Conservation (phyloP, 441 rosid genomes). For the Manihot esculenta region DNA sequence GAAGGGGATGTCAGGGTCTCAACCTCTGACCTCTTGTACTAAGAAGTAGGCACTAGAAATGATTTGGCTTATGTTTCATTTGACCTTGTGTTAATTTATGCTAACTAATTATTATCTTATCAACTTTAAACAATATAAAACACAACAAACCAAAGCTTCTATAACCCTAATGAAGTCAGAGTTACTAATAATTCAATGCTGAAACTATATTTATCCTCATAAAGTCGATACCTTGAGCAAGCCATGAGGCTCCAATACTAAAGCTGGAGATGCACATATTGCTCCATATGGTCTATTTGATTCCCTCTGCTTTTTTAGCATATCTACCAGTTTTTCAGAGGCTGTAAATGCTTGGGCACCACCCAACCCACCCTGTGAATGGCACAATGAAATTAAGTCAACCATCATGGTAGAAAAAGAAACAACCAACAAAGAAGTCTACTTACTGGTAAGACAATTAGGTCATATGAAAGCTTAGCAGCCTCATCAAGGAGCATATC, state of each 20-base stretch:
- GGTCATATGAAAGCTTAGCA: slow-evolving; percentile 67
- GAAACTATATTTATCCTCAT: neutral
- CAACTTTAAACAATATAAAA: neutral
- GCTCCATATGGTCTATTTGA: slow-evolving; percentile 88
- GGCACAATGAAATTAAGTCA: slow-evolving; percentile 7
- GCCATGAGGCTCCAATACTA: slow-evolving; percentile 85
- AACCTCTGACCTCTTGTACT: too few relatives aligned
- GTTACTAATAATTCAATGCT: neutral
- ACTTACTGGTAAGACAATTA: slow-evolving; percentile 81
- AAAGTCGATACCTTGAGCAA: slow-evolving; percentile 65
- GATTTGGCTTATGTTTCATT: neutral
- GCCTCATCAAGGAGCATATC: slow-evolving; percentile 86
- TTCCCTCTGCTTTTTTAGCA: slow-evolving; percentile 75
- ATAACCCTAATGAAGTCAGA: neutral
- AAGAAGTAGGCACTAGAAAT: neutral
- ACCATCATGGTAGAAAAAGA: neutral
- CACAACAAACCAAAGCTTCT: neutral
- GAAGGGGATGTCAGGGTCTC: too few relatives aligned
- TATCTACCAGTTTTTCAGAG: slow-evolving; percentile 66
- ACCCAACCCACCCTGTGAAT: slow-evolving; percentile 82
- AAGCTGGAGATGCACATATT: slow-evolving; percentile 91
- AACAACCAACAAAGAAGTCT: neutral
- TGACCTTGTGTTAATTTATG: neutral
- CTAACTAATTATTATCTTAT: neutral
- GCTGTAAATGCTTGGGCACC: slow-evolving; percentile 90